These are phyloP conservation scores for Hygrocybe coccinea DNA, from an alignment of 768 basidiomycete genomes.

Conservation along the genomic window DNA sequence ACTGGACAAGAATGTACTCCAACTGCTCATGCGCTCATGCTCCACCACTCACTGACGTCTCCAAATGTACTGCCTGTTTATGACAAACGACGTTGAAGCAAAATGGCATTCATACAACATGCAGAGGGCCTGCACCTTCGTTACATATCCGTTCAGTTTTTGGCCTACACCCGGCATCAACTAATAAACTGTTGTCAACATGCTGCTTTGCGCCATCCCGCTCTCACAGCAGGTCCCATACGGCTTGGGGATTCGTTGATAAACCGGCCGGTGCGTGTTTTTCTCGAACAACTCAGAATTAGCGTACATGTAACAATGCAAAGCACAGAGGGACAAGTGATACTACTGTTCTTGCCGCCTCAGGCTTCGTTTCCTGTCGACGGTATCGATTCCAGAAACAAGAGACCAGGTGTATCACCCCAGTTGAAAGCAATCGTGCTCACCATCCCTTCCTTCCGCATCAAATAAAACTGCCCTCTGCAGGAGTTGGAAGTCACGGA, in stretches of 20 bases:
- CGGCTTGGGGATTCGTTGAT: conserved; percentile 70
- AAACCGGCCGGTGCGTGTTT: conserved; percentile 59
- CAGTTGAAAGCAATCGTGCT: conserved; percentile 38
- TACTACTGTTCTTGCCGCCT: conserved; percentile 58
- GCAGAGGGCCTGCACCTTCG: conserved; percentile 63
- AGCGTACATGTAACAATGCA: neutral
- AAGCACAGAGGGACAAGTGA: conserved; percentile 55
- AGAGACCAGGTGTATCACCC: conserved; percentile 56
- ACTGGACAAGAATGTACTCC: no score
- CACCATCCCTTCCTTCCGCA: no score
- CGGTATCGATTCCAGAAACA: conserved; percentile 74
- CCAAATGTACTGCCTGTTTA: no score
- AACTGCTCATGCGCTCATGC: no score
- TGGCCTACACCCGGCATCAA: conserved; percentile 51
- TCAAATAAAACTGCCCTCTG: conserved; percentile 1
- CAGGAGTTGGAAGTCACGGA: conserved; percentile 79
- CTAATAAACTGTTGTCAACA: conserved; percentile 52
- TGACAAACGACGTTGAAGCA: neutral
- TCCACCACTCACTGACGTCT: no score
- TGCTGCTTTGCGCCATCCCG: conserved; percentile 57
- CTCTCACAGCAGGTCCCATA: conserved; percentile 60
- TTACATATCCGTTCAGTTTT: conserved; percentile 66
- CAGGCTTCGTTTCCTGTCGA: conserved; percentile 64
- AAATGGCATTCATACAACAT: conserved; percentile 37
- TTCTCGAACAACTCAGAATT: neutral